phyloP scores from a whole-genome alignment of 345 rosid species.

The Gossypium australe region DNA sequence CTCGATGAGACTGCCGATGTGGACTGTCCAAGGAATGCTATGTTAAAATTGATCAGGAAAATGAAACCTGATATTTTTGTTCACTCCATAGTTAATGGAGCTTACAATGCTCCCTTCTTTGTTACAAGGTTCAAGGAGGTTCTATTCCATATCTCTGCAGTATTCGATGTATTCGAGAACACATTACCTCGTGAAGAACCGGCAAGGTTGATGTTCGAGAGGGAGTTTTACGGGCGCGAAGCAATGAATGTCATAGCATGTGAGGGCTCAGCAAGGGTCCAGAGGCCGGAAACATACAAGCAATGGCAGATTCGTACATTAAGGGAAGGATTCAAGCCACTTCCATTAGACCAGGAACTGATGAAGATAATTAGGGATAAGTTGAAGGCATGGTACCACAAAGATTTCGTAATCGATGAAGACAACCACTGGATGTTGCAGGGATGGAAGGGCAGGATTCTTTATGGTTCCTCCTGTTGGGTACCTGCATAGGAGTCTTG shows the following conservation, averaged over 20 bases:
- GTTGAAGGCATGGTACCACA: slow-evolving; percentile 50
- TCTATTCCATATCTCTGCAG: slow-evolving; percentile 58
- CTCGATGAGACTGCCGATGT: slow-evolving; percentile 59
- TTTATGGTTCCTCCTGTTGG: slow-evolving; percentile 65
- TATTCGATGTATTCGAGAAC: slow-evolving; percentile 59
- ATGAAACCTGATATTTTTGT: slow-evolving; percentile 58
- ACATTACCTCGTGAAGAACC: slow-evolving; percentile 41
- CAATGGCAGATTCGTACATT: slow-evolving; percentile 60
- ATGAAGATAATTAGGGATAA: slow-evolving; percentile 30
- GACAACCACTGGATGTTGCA: slow-evolving; percentile 69
- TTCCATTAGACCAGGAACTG: slow-evolving; percentile 39
- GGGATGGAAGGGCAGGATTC: slow-evolving; percentile 89
- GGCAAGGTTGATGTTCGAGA: slow-evolving; percentile 51
- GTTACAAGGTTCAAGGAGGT: slow-evolving; percentile 73
- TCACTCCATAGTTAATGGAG: slow-evolving; percentile 44
- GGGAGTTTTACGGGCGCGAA: slow-evolving; percentile 58
- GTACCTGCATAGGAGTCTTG: slow-evolving; percentile 29
- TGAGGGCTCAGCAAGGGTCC: slow-evolving; percentile 69
- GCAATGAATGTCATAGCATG: slow-evolving; percentile 68
- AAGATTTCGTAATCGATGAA: slow-evolving; percentile 60
- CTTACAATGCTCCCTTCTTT: slow-evolving; percentile 74
- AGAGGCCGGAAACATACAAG: slow-evolving; percentile 82
- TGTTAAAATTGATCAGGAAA: slow-evolving; percentile 50
- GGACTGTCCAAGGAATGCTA: slow-evolving; percentile 51
- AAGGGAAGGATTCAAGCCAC: slow-evolving; percentile 66